These are phyloP conservation scores for Ramaria rubella DNA, from an alignment of 768 basidiomycete genomes.

Conservation along the genomic window DNA sequence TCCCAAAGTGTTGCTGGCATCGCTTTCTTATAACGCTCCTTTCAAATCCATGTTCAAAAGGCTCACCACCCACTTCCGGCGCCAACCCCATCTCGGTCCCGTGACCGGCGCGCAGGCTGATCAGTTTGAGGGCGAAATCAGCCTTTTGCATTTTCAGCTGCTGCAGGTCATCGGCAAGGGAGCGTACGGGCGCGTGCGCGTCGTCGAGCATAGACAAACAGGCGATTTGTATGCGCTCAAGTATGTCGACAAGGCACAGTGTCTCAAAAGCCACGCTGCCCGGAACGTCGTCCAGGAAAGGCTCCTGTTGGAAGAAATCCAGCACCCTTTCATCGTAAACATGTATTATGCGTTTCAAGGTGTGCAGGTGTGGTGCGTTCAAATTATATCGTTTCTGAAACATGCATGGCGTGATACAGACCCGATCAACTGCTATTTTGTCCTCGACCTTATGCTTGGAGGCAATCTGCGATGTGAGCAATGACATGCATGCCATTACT, in stretches of 20 bases:
- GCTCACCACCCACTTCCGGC: neutral
- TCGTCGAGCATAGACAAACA: constrained; percentile 91
- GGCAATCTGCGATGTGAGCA: constrained; percentile 85
- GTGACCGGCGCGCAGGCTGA: neutral
- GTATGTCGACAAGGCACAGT: constrained; percentile 94
- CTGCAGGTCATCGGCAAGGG: constrained; percentile 94
- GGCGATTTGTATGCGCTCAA: constrained; percentile 93
- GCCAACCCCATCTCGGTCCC: neutral
- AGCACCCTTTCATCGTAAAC: constrained; percentile 86
- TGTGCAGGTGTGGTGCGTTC: constrained; percentile 64
- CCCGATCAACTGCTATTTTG: constrained; percentile 84
- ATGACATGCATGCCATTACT: neutral
- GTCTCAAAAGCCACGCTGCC: constrained; percentile 85
- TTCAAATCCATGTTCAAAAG: neutral
- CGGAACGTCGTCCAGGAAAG: constrained; percentile 94
- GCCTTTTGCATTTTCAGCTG: constrained; percentile 94
- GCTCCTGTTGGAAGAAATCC: constrained; percentile 82
- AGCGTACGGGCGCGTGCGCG: constrained; percentile 96
- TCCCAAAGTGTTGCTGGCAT: constrained; percentile 7
- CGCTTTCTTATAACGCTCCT: neutral
- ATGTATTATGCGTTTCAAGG: constrained; percentile 95
- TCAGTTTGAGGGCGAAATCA: constrained; percentile 45
- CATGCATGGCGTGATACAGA: neutral
- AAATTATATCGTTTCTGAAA: constrained; percentile 19
- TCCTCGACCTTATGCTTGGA: constrained; percentile 93